Evolutionary conservation across 2,329 filamentous ascomycete species (phyloP), one percentile per base, ranked within the genome.

Genomic region (Paecilomyces sp.): DNA sequence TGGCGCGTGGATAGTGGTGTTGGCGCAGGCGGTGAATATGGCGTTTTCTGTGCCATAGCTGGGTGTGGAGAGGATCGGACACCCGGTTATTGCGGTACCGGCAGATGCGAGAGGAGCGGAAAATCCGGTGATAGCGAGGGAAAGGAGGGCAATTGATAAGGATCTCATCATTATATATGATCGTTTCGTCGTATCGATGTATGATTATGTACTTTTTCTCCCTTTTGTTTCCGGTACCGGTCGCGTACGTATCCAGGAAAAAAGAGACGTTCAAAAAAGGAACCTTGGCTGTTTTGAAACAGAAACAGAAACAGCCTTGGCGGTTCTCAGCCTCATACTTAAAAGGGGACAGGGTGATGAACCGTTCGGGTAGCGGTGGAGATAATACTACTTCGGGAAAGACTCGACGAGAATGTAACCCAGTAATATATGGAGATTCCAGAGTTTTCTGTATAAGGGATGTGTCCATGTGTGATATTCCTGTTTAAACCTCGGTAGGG

Each of bases 1-100:
- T 22, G 56, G 56, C 15, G 56, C 56, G 2, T 57, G n/a, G 24
- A 57, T 57, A 3, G 56, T 57, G 3, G 30, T 51, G 30, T 57
- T 57, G n/a, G 56, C 50, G 36, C 56, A 57, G 3, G 36, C 56
- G 3, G 56, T 57, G 56, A 57, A 57, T 15, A 57, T 52, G 3
- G 56, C 56, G 56, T 57, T 51, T 50, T 13, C 34, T 30, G 28
- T 47, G 28, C 56, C 56, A 13, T 57, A 57, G 22, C 56, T 57
- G 24, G 56, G 56, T 4, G 56, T 57, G 18, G 56, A 57, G 56
- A 57, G 56, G 24, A 57, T 57, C 7, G 56, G 41, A 7, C 56
- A 57, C 15, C 41, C 41, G 6, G 8, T 33, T 22, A 18, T 8
- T 18, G 7, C n/a, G n/a, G 15, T 6, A 4, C n/a, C 36, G 15